Evolutionary conservation across 2,329 filamentous ascomycete genomes (phyloP), one percentile per base, ranked within the genome.

Genomic region (Sporothrix euskadiensis): DNA sequence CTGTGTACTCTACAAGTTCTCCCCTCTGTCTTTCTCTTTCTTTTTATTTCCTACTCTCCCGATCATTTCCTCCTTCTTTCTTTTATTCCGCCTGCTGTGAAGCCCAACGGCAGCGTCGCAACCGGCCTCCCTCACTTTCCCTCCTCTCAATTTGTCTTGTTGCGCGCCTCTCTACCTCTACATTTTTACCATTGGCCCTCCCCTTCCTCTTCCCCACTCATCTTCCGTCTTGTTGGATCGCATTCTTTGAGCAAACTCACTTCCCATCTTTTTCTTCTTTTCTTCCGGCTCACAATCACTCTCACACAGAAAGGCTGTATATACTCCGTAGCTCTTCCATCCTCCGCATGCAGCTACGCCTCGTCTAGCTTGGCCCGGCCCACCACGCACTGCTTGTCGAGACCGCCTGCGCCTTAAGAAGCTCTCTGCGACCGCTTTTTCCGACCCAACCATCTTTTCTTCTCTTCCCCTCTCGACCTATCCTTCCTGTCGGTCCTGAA

Each of bases 281-380:
- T 30, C 54, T 71, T 56, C 26, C 52, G 35, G 16, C 10, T 49
- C 26, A 71, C 14, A 22, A 54, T 61, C n/a, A 8, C 39, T 41
- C 68, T 19, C 32, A 57, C 52, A 54, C 16, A 52, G 65, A 59
- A 35, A 30, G 56, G 30, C 56, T 35, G 30, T 59, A 59, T 59
- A 35, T 44, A 22, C 52, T 56, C 52, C 22, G 52, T 56, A 47
- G 32, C 16, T 14, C 19, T 71, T 41, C 57, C 66, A 44, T 61
- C 71, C 66, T 69, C 70, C 66, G n/a, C n/a, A 65, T 73, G 72
- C 66, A 69, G 61, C 73, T 71, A 73, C 73, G 73, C 71, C 73
- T 47, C 73, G 57, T 57, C 66, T 22, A 44, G 47, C 52, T 56
- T 52, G 56, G 41, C 32, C 61, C 49, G 30, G n/a, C 69, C 39